phyloP scores from a whole-genome alignment of 2,329 filamentous ascomycete species.

The Cercospora zeina region DNA sequence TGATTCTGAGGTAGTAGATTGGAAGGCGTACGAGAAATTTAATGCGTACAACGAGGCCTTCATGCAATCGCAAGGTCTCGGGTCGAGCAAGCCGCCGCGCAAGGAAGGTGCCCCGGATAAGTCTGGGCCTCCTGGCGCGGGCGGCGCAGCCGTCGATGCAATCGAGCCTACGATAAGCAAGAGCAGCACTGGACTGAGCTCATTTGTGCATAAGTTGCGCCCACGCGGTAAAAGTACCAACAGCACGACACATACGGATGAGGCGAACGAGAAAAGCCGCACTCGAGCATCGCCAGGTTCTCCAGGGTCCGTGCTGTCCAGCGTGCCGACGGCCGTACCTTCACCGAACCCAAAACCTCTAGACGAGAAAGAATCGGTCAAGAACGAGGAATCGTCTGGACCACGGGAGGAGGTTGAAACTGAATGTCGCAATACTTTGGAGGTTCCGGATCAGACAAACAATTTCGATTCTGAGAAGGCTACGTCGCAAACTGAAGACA shows the following conservation, averaged over 20 bases:
- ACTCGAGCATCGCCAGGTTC: slow-evolving; percentile 29
- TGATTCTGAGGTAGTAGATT: slow-evolving; percentile 88
- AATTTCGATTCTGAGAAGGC: slow-evolving; percentile 38
- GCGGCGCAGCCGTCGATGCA: slow-evolving; percentile 30
- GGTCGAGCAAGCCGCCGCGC: slow-evolving; percentile 55
- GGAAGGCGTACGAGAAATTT: slow-evolving; percentile 90
- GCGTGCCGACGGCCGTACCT: slow-evolving; percentile 36
- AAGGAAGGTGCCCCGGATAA: slow-evolving; percentile 52
- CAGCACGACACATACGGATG: slow-evolving; percentile 27
- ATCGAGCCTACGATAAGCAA: slow-evolving; percentile 16
- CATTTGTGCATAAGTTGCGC: slow-evolving; percentile 39
- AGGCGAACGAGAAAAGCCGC: slow-evolving; percentile 33
- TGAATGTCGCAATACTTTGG: not conserved
- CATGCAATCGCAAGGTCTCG: slow-evolving; percentile 60
- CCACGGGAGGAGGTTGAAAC: slow-evolving; percentile 19
- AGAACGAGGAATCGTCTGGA: slow-evolving; percentile 3
- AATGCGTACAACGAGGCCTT: slow-evolving; percentile 76
- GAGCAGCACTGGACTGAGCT: slow-evolving; percentile 35
- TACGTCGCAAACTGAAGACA: slow-evolving; percentile 35
- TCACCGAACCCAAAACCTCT: slow-evolving; percentile 32
- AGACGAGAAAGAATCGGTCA: slow-evolving; percentile 33
- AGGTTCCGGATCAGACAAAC: not conserved
- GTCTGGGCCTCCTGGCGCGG: slow-evolving; percentile 52
- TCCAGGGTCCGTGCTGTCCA: slow-evolving; percentile 30
- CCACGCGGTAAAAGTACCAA: slow-evolving; percentile 36